Evolutionary conservation across 495 filamentous ascomycete species (phyloP).

Genomic region (Xylaria acuta): DNA sequence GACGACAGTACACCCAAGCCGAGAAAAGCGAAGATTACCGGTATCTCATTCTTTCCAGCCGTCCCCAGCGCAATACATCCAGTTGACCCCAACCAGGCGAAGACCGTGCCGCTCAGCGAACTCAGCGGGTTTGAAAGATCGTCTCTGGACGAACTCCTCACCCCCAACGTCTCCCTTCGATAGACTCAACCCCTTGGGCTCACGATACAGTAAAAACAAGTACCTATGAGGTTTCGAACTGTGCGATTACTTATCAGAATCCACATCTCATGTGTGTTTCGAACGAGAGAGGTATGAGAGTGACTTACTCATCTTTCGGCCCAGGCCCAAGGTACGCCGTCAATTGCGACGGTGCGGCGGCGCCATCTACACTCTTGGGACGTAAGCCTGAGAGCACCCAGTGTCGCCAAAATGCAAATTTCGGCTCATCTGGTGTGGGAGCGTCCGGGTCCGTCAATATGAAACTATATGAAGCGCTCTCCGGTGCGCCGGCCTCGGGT

Average conservation of each 20-base stretch:
- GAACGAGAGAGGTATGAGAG: not conserved
- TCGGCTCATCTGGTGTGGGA: slow-evolving; percentile 40
- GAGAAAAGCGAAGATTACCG: not conserved
- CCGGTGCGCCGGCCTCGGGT: slow-evolving; percentile 1
- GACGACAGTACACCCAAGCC: not conserved
- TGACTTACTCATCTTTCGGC: slow-evolving; percentile 38
- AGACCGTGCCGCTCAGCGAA: slow-evolving; percentile 36
- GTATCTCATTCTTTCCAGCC: slow-evolving; percentile 34
- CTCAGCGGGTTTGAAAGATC: slow-evolving; percentile 32
- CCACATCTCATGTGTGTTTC: not conserved
- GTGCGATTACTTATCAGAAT: not conserved
- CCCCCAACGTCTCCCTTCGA: slow-evolving; percentile 36
- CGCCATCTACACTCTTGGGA: slow-evolving; percentile 4
- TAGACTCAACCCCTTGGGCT: slow-evolving; percentile 26
- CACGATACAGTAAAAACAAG: slow-evolving; percentile 38
- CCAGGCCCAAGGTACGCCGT: slow-evolving; percentile 40
- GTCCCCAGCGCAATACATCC: slow-evolving; percentile 40
- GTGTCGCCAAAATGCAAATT: slow-evolving; percentile 42
- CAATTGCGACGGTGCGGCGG: slow-evolving; percentile 17
- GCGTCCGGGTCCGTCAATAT: slow-evolving; percentile 39
- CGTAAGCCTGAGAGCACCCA: slow-evolving; percentile 35
- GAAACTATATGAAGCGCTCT: slow-evolving; percentile 29
- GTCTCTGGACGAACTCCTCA: slow-evolving; percentile 39
- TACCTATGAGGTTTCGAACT: slow-evolving; percentile 42
- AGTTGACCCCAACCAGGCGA: slow-evolving; percentile 34